Evolutionary conservation across 208 protist species (phyloP), one percentile per base, ranked within the genome.

Genomic region (Crithidia expoeki): DNA sequence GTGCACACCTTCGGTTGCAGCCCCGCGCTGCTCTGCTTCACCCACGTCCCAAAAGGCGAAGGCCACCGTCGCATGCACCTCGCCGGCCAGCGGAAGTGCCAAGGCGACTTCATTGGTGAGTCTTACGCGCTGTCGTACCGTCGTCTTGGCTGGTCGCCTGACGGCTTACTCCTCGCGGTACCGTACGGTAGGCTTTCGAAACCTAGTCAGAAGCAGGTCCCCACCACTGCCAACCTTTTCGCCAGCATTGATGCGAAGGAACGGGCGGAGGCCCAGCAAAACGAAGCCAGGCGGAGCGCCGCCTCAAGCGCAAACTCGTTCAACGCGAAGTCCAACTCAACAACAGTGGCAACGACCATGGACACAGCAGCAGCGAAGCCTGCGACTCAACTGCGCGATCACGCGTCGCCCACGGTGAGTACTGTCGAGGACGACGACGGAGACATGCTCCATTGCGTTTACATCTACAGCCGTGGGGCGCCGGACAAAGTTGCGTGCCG

Each of bases 381-480:
- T 36, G 11, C 62, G n/a, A 10, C 4, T 11, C 55, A 42, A 42
- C 12, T 12, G 28, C 30, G 55, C 44, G 52, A 40, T 28, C 53
- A 28, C 4, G 62, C 30, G 9, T 60, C 55, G 34, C 33, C 33
- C 9, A 32, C 55, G 21, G 23, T 19, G 21, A 28, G 55, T 11
- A 47, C 44, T 16, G 69, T 47, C 55, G 75, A 79, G 17, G 77
- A 85, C 6, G 70, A 65, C 11, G 34, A 33, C 25, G 70, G 74
- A 9, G 86, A 90, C 61, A 88, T 91, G 87, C 27, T 88, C 16
- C 85, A 96, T 66, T 93, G 92, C 63, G 76, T 94, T 14, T 87
- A 94, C 61, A 33, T 96, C 33, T 96, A 93, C 81, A 80, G 60
- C 16, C 84, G 92, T 38, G 81, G 76, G 19, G 78, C 87, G 12